These are phyloP conservation scores for Theileria sp. DNA, from an alignment of 169 alveolate species.

Conservation along the genomic window DNA sequence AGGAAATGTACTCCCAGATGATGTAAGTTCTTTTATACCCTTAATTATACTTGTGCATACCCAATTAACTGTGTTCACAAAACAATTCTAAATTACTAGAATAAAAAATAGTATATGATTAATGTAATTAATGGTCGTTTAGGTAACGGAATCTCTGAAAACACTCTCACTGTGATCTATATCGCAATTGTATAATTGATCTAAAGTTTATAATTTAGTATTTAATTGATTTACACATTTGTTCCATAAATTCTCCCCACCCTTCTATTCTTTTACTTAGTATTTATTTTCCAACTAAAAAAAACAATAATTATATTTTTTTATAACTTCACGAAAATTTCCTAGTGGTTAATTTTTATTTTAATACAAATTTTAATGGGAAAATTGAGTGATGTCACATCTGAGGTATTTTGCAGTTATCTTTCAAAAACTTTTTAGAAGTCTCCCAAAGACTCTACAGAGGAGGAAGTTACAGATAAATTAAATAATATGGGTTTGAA, in stretches of 20 bases:
- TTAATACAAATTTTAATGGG: slow-evolving; percentile 14
- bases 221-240: neutral
- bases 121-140: slow-evolving; percentile 21
- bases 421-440: neutral
- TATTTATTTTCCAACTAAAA: neutral
- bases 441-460: neutral
- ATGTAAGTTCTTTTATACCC: slow-evolving; percentile 10
- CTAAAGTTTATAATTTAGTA: neutral
- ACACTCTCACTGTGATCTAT: neutral
- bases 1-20: slow-evolving; percentile 58
- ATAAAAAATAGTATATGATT: too few relatives aligned
- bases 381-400: slow-evolving; percentile 8
- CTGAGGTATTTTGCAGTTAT: slow-evolving; percentile 5
- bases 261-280: neutral
- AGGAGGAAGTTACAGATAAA: slow-evolving; percentile 18
- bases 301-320: neutral
- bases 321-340: neutral
- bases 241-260: neutral
- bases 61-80: neutral
- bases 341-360: neutral
- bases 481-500: neutral
- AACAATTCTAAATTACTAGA: neutral
- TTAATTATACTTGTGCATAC: too few relatives aligned
- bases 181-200: neutral
- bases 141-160: slow-evolving; percentile 22